Percentiles rank a stretch among this genome's conserved stretches.
phyloP scores from a whole-genome alignment of 164 flowering plant genomes.

The Piper betle region DNA sequence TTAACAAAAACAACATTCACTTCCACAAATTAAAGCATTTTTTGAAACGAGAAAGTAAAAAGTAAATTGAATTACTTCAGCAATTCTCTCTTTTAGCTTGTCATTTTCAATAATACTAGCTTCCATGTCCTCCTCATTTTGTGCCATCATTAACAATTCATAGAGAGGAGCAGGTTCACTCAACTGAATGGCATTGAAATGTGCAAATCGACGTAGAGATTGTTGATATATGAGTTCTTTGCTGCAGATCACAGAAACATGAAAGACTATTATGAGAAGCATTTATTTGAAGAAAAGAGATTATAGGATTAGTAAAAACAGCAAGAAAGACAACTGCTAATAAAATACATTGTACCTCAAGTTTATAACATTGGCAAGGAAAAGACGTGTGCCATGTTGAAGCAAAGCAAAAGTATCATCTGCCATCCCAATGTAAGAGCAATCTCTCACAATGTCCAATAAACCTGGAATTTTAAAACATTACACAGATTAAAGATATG shows the following conservation, averaged over 20 bases:
- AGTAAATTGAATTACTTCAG: constrained; percentile 38
- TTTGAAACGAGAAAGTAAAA: not conserved
- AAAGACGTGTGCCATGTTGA: constrained; percentile 74
- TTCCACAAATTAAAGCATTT: not conserved
- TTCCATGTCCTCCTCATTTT: constrained; percentile 72
- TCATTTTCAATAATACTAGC: constrained; percentile 44
- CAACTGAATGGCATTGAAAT: constrained; percentile 87
- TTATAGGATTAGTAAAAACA: not conserved
- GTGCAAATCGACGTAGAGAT: constrained; percentile 78
- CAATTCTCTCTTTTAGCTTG: constrained; percentile 63
- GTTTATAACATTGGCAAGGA: constrained; percentile 81
- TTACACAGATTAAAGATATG: not conserved
- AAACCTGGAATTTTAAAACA: constrained; percentile 28
- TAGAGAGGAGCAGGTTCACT: constrained; percentile 73
- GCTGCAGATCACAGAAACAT: constrained; percentile 29
- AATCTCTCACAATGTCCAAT: constrained; percentile 64
- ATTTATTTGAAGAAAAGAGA: no score
- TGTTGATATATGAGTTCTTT: constrained; percentile 99
- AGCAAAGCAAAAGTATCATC: constrained; percentile 85
- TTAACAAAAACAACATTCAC: no score
- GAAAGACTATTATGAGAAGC: not conserved
- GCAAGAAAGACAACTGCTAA: not conserved
- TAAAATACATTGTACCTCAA: constrained; percentile 40
- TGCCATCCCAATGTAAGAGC: constrained; percentile 90
- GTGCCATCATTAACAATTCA: constrained; percentile 64